Evolutionary conservation across 768 basidiomycete genomes (phyloP), one percentile per base, ranked within the genome.

Genomic region (Austroboletus eburneus): DNA sequence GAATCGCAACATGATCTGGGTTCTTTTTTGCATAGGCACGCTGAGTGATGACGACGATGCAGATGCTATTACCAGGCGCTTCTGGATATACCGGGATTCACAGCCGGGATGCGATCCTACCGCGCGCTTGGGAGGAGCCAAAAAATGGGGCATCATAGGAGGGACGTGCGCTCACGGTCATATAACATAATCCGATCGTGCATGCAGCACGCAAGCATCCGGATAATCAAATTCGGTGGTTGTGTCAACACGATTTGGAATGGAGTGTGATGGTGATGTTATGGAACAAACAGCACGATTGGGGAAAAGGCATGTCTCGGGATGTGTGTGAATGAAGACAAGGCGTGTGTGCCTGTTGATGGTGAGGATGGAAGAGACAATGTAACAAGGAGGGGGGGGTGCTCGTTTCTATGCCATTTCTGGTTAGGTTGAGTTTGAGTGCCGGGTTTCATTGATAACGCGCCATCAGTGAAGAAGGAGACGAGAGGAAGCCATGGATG

Each of bases 381-480:
- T 36, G 48, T 36, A 48, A 56, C 38, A 14, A 32, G 4, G 30
- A 12, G n/a, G 21, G 51, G 27, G 43, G 34, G 47, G 25, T 33
- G 45, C 32, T 47, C 7, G 58, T 60, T 46, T 57, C 58, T 23
- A 59, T 54, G 58, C 55, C 43, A 41, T 42, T 57, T 60, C 29
- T 6, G 45, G 49, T 2, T 45, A 45, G 39, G 29, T n/a, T 47
- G 37, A 29, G 27, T 18, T 24, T 44, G n/a, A 29, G 45, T 56
- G 50, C n/a, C 46, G 48, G 42, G 40, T 30, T 25, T 39, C 30
- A 47, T 43, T n/a, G 53, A 56, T 56, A 46, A 34, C 44, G 46
- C 54, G n/a, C 22, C 45, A 57, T 53, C 22, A 52, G 24, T 14
- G 35, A 39, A 49, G 58, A 38, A 20, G 42, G 36, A 48, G 13